A percentile compares a stretch with the other conserved stretches of the same genome.
phyloP scores from a whole-genome alignment of 345 rosid species.

The Melaleuca alternifolia region DNA sequence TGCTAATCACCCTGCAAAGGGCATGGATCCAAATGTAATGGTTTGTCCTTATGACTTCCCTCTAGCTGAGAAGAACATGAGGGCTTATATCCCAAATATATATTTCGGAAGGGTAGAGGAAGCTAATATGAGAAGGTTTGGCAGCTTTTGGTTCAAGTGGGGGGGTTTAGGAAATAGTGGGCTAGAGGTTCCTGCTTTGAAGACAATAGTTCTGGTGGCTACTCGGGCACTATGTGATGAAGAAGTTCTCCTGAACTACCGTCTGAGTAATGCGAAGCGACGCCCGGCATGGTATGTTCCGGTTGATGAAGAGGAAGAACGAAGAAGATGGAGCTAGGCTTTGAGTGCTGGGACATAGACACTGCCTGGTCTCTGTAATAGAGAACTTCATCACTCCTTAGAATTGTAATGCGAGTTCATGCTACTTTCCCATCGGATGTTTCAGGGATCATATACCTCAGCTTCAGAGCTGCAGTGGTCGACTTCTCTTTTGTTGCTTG shows the following conservation, averaged over 20 bases:
- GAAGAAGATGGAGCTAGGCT: constrained; percentile 48
- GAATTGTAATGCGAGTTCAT: not conserved
- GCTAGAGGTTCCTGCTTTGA: constrained; percentile 26
- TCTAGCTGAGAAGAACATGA: constrained; percentile 46
- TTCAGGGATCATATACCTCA: not conserved
- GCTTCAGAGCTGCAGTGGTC: not conserved
- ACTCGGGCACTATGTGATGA: constrained; percentile 59
- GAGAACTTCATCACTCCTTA: not conserved
- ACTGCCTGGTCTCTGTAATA: not conserved
- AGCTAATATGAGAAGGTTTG: constrained; percentile 51
- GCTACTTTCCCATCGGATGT: not conserved
- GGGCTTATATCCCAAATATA: constrained; percentile 69
- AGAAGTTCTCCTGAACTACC: constrained; percentile 66
- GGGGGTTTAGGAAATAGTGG: constrained; percentile 9
- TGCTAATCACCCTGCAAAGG: constrained; percentile 62
- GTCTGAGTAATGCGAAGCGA: constrained; percentile 54
- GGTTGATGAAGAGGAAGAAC: constrained; percentile 76
- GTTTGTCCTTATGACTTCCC: constrained; percentile 81
- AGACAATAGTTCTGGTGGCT: constrained; percentile 72
- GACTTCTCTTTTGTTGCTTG: not conserved
- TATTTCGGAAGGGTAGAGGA: constrained; percentile 39
- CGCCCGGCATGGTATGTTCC: constrained; percentile 67
- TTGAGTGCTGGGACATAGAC: not conserved
- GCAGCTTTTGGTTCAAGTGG: constrained; percentile 64
- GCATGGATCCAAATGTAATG: constrained; percentile 71